These are phyloP conservation scores for Oxytropis ochrocephala DNA, from an alignment of 306 rosid genomes.

Conservation along the genomic window DNA sequence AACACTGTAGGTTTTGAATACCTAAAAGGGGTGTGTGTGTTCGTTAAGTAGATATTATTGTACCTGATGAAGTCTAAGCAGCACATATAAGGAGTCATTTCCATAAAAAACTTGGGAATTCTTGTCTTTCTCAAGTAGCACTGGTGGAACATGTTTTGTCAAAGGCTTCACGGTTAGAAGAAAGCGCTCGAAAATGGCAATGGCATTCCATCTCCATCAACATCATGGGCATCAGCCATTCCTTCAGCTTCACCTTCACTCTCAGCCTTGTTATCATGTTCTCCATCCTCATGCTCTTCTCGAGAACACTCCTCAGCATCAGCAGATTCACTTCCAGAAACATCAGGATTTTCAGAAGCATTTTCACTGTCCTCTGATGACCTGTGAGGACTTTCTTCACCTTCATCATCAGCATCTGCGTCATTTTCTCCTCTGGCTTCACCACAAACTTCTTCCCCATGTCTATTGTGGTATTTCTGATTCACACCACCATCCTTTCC, in stretches of 20 bases:
- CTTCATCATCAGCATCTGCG: constrained; percentile 88
- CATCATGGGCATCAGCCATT: constrained; percentile 90
- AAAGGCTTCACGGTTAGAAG: constrained; percentile 78
- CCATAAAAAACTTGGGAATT: constrained; percentile 77
- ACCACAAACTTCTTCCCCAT: constrained; percentile 55
- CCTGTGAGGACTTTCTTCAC: constrained; percentile 91
- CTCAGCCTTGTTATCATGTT: constrained; percentile 82
- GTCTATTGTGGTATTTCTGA: constrained; percentile 55
- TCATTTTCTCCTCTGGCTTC: constrained; percentile 84
- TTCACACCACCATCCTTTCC: constrained; percentile 42
- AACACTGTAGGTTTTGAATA: not conserved
- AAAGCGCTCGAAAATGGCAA: constrained; percentile 77
- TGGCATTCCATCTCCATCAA: constrained; percentile 76
- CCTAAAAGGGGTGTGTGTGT: not conserved
- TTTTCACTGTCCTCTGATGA: constrained; percentile 97
- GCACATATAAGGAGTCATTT: constrained; percentile 90
- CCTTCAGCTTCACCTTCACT: constrained; percentile 99
- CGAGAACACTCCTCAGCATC: constrained; percentile 93
- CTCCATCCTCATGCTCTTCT: constrained; percentile 92
- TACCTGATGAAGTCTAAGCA: constrained; percentile 94
- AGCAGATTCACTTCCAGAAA: constrained; percentile 89
- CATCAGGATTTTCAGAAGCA: constrained; percentile 89
- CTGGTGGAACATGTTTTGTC: constrained; percentile 66
- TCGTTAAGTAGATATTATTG: not conserved
- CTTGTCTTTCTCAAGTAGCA: constrained; percentile 58